Percentiles rank a stretch among this genome's conserved stretches.
Evolutionary conservation across 2,329 filamentous ascomycete genomes (phyloP).

Genomic region (Tolypocladium nubicola): DNA sequence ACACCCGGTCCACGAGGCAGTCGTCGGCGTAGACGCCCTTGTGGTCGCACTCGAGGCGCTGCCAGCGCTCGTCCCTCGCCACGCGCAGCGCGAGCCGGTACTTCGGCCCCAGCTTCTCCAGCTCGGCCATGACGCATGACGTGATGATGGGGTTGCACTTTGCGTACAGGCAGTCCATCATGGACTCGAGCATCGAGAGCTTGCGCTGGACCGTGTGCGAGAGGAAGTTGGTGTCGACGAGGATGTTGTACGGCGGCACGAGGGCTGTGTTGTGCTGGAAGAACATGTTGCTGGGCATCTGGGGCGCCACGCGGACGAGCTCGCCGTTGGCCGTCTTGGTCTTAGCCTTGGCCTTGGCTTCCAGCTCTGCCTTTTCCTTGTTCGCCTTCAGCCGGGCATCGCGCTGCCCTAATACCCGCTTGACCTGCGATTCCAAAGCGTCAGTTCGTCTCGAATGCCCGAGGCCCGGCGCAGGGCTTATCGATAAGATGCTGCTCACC

Average conservation of each 20-base stretch:
- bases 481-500: slow-evolving; percentile 28
- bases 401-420: slow-evolving; percentile 71
- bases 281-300: slow-evolving; percentile 76
- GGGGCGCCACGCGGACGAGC: slow-evolving; percentile 67
- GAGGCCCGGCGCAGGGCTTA: slow-evolving; percentile 6
- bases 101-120: slow-evolving; percentile 82
- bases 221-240: slow-evolving; percentile 85
- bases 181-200: slow-evolving; percentile 72
- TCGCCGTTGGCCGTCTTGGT: slow-evolving; percentile 42
- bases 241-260: slow-evolving; percentile 53
- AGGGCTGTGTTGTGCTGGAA: slow-evolving; percentile 83
- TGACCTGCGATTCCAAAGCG: slow-evolving; percentile 39
- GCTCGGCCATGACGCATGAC: slow-evolving; percentile 63
- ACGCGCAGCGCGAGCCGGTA: slow-evolving; percentile 81
- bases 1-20: slow-evolving; percentile 66
- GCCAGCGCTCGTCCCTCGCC: slow-evolving; percentile 82
- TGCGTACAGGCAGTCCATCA: slow-evolving; percentile 92
- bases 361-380: slow-evolving; percentile 51
- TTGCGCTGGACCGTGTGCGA: slow-evolving; percentile 87
- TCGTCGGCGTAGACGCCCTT: slow-evolving; percentile 78
- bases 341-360: slow-evolving; percentile 47
- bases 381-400: slow-evolving; percentile 80
- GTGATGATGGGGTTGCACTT: slow-evolving; percentile 87
- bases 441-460: slow-evolving; percentile 3
- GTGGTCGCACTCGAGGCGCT: slow-evolving; percentile 79